Evolutionary conservation across 345 rosid species (phyloP), one percentile per base, ranked within the genome.

Genomic region (Syzygium grande): DNA sequence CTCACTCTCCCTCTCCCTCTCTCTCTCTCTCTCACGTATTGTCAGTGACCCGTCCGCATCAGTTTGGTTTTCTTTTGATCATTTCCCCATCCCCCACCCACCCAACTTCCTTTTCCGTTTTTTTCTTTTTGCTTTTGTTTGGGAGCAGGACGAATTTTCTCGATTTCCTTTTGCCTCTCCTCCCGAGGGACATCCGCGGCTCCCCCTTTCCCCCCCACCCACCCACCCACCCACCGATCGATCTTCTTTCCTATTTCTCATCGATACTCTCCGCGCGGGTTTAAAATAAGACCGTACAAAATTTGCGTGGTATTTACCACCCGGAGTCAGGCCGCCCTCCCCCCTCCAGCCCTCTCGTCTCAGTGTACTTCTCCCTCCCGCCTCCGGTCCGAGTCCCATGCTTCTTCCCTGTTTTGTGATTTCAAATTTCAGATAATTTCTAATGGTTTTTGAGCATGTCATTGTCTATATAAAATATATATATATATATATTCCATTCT

Each of bases 231-330:
- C n/a, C n/a, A n/a, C 17, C 2, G 0, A n/a, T 61, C 13, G 4
- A 6, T n/a, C 73, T 43, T 6, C 0, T 43, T 43, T 41, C 4
- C 6, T 34, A 41, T 55, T 22, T 55, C 22, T 9, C 0, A 1
- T 4, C 5, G 19, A 9, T 73, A 73, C 34, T 73, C 25, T 9
- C 19, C 19, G 14, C 22, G 12, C 46, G 80, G 25, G 80, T 38
- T 73, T 43, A 5, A 34, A 73, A 73, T 17, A 73, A 73, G 49
- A 6, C 41, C 1, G 80, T 73, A 73, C 80, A 11, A 73, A 19
- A 73, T 73, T 73, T 38, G 83, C 83, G 21, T 73, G 83, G 83
- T 73, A 73, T 73, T 73, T 73, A 73, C 83, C 83, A 38, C 83
- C 83, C 49, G 49, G 3, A 22, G 49, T 73, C 83, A 38, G 83